Percentiles rank a stretch among this genome's conserved stretches.
These are phyloP conservation scores for Wickerhamia fluorescens DNA, from an alignment of 805 yeast genomes.

Conservation along the genomic window DNA sequence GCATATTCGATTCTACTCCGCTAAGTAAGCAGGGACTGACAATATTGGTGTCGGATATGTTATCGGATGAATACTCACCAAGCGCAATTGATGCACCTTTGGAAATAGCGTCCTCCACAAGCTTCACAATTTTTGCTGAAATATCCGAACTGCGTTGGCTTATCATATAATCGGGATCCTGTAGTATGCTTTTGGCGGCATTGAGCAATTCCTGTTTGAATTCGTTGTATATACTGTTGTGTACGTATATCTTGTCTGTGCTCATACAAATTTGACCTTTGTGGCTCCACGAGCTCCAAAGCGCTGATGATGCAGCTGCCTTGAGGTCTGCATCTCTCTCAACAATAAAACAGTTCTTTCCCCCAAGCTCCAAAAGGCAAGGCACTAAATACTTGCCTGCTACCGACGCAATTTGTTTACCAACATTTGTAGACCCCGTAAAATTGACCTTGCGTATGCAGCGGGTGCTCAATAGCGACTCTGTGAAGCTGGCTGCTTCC, in stretches of 20 bases:
- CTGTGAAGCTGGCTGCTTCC: conserved; percentile 18
- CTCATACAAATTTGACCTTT: conserved; percentile 46
- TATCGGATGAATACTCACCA: too few species aligned
- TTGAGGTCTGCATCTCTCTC: conserved; percentile 26
- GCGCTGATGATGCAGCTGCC: conserved; percentile 18
- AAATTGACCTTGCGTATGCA: conserved; percentile 33
- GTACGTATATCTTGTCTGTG: conserved; percentile 31
- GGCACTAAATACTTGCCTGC: conserved; percentile 37
- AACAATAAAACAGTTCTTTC: conserved; percentile 34
- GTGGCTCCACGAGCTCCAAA: conserved; percentile 35
- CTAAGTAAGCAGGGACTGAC: conserved; percentile 25
- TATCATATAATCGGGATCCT: background rate
- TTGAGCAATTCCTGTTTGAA: conserved; percentile 12
- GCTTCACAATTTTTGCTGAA: conserved; percentile 11
- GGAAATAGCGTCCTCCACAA: conserved; percentile 30
- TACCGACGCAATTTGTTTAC: conserved; percentile 24
- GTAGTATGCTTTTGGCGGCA: conserved; percentile 11
- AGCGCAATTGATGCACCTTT: conserved; percentile 30
- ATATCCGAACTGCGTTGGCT: conserved; percentile 16
- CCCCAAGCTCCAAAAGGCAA: conserved; percentile 38
- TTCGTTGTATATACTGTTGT: conserved; percentile 26
- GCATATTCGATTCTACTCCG: conserved; percentile 23
- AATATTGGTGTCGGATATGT: too few species aligned
- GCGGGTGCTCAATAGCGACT: conserved; percentile 17
- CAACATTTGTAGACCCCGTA: conserved; percentile 40